Percentiles rank a stretch among this genome's conserved stretches.
phyloP scores from a whole-genome alignment of 2,329 filamentous ascomycete genomes.

The Niveomyces coronatus region DNA sequence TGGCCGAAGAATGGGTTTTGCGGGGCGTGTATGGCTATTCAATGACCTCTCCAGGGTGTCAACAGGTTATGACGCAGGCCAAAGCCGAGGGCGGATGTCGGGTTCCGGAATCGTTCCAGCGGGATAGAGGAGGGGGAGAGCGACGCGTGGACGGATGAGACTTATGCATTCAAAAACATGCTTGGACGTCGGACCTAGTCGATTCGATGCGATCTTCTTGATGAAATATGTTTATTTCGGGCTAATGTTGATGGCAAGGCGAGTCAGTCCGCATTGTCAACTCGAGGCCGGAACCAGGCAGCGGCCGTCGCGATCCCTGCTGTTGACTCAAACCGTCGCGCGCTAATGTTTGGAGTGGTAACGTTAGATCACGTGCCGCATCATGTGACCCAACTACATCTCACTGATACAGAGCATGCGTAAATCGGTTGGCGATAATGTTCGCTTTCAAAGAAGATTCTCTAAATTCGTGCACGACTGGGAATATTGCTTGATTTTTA shows the following conservation, averaged over 20 bases:
- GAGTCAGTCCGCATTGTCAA: conserved; percentile 4
- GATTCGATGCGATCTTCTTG: not conserved
- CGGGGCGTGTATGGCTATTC: not conserved
- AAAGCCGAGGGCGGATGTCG: too few species aligned
- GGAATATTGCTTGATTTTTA: too few species aligned
- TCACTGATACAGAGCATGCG: too few species aligned
- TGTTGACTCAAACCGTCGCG: not conserved
- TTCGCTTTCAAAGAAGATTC: too few species aligned
- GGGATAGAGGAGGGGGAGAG: not conserved
- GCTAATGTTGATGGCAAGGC: conserved; percentile 3
- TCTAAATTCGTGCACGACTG: too few species aligned
- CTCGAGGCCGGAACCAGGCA: conserved; percentile 1
- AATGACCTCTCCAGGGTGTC: conserved; percentile 3
- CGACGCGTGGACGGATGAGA: too few species aligned
- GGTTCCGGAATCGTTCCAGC: too few species aligned
- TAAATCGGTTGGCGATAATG: too few species aligned
- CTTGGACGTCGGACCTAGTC: not conserved
- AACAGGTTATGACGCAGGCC: conserved; percentile 7
- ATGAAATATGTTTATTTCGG: conserved; percentile 1
- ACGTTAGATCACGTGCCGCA: not conserved
- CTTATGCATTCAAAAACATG: conserved; percentile 4
- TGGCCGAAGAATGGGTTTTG: conserved; percentile 7
- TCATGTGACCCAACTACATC: too few species aligned
- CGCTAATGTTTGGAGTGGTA: not conserved
- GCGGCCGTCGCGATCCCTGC: conserved; percentile 3